Conservation (phyloP, 106 monocot species). For the Acorus gramineus region DNA sequence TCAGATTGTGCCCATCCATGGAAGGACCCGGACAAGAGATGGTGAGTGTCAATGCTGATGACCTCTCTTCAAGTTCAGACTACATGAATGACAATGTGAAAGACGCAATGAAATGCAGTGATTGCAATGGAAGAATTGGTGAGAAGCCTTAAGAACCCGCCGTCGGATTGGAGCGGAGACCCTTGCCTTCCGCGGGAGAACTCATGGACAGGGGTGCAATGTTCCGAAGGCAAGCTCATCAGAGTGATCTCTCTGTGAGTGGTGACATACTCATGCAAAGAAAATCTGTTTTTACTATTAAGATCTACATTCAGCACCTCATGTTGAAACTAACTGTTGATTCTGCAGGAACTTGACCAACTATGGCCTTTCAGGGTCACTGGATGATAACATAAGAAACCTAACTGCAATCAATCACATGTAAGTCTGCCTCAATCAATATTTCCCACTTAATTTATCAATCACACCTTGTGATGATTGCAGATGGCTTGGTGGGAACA, state of each 20-base stretch:
- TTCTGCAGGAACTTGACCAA: constrained; percentile 40
- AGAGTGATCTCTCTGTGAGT: constrained; percentile 55
- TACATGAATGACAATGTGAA: no score
- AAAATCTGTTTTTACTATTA: neutral
- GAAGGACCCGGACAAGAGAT: constrained; percentile 56
- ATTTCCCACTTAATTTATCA: neutral
- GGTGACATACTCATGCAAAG: no score
- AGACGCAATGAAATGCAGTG: constrained; percentile 12
- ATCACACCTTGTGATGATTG: neutral
- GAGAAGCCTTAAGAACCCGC: constrained; percentile 31
- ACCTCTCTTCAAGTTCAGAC: no score
- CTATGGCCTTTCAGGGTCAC: constrained; percentile 27
- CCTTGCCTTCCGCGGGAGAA: constrained; percentile 44
- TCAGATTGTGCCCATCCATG: constrained; percentile 29
- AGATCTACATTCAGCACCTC: neutral
- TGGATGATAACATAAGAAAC: constrained; percentile 35
- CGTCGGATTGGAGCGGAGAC: constrained; percentile 64
- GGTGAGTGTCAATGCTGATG: constrained; percentile 14
- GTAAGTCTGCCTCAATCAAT: constrained; percentile 21
- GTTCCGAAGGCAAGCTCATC: constrained; percentile 28
- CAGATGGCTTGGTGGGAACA: constrained; percentile 59
- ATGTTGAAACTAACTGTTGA: neutral
- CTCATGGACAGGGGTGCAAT: constrained; percentile 53
- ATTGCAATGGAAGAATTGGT: constrained; percentile 50
- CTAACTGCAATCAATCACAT: constrained; percentile 48